Base-by-base conservation (phyloP, 2,329 filamentous ascomycete species). In the Penicillium decumbens region DNA sequence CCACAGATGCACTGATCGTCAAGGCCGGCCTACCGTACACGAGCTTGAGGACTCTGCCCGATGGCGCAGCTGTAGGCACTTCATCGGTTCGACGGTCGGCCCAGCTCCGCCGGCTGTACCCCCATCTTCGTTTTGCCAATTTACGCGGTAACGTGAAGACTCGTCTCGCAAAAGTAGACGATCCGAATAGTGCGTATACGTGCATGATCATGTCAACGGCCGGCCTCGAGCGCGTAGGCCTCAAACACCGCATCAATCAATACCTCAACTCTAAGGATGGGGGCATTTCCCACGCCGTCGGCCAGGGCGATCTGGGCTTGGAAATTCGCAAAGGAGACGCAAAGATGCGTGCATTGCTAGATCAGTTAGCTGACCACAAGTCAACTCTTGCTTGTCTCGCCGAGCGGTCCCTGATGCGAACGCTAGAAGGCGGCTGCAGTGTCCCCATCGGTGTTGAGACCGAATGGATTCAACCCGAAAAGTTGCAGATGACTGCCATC, bases 171-270 rank as follows among this genome's bases (percentile, higher is more conserved):
- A 96, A 96, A 77, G 81, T 95, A 28, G 89, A 95, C 62, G 83
- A 83, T 35, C 79, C 82, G 24, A 82, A 84, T 57, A 77, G 80
- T 23, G 79, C 79, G 50, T 92, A 86, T 71, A 77, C 84, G 3
- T 89, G 84, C 35, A 84, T 95, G 57, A 87, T 95, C 59, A 78
- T 96, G 40, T 91, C 91, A 0, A 88, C 89, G 0, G 90, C 91
- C 0, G 91, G 91, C 0, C 75, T 96, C 35, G 77, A 86, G 67
- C 80, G 91, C 49, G 79, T 95, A 72, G 80, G 80, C n/a, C 75
- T 87, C 54, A 77, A 77, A 3, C 74, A 75, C 42, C 80, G 89
- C 58, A 95, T 95, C 66, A 82, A 81, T 38, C 82, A 88, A 68
- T 88, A 82, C 62, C 77, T 95, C 54, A 84, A 85, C 49, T 76